Evolutionary conservation across 1,284 basidiomycete species (phyloP), one percentile per base, ranked within the genome.

Genomic region (Sanguinoderma infundibulare): DNA sequence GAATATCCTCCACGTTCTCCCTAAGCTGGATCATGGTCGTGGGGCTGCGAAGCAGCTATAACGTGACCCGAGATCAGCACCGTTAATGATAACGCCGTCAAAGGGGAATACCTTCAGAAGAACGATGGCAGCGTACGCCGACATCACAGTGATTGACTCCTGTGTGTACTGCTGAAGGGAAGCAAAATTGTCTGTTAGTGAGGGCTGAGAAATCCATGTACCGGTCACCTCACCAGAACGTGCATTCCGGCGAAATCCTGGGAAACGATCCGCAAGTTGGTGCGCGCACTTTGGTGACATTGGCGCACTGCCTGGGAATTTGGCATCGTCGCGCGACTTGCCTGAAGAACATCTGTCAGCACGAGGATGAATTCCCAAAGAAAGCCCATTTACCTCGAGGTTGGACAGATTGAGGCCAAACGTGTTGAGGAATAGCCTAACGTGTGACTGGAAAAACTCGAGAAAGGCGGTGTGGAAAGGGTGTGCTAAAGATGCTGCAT

Each of bases 131-230:
- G 88, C 86, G 70, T 94, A 94, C 17, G 91, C 92, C 15, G 89
- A 90, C 91, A 94, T 94, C 49, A 90, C 84, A 5, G 89, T 87
- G 62, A 91, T 85, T 4, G 89, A 87, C 70, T 94, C 92, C 76
- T 94, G 92, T 9, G 89, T 84, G 67, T 94, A 94, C 55, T 87
- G 87, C 91, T 93, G 71, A 17, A 59, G 34, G 12, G 8, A 3
- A 12, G 17, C 17, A 28, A 34, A 9, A 34, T 40, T 22, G 50
- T 22, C 28, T 35, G 51, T 30, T 56, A 34, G 55, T n/a, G n/a
- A 30, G 2, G 17, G 58, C 6, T 10, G 22, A 35, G 36, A 35
- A 5, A 22, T 8, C 6, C 20, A 51, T 14, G 14, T 3, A 35
- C 10, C 30, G 34, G 54, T 59, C 24, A 22, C 77, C 89, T 59